Base-by-base conservation (phyloP, 305 asterid genomes). In the Striga hermonthica region DNA sequence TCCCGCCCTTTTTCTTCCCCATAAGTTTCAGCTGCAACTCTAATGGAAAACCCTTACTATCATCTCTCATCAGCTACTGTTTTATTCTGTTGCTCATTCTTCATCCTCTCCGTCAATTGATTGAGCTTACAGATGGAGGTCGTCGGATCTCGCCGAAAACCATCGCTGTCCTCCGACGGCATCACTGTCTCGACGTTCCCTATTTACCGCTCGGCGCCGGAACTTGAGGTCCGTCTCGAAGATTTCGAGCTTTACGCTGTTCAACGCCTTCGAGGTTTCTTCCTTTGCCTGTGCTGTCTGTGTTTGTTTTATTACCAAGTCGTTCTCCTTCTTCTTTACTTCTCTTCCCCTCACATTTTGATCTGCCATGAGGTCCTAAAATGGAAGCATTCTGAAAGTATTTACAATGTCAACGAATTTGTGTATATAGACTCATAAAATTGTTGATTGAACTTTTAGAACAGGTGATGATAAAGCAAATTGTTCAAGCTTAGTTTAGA, bases 221-320 rank as follows among this genome's bases (percentile, higher is more conserved):
- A 76, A 11, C 91, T 90, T 36, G 95, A 93, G 74, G 96, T 90
- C 57, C 78, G 97, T 56, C 89, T 86, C 62, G 96, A 93, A 76
- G 99, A 93, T 62, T 93, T 93, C 67, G 97, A 93, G 88, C 83
- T 83, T 58, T 93, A 75, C 66, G 95, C 99, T 64, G 59, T 93
- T 59, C 83, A 93, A 67, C 91, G 96, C 62, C 93, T 90, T 13
- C 87, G 92, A 85, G 99, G 99, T 87, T 44, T 14, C 12, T 68
- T 11, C 43, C 9, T 53, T n/a, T 62, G 28, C 62, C 1, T 16
- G 10, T 6, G 45, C 14, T 15, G 4, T 39, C 2, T 1, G 66
- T 69, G 10, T 13, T 7, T 50, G 14, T 37, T 7, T 62, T 28
- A 9, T 57, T 56, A 11, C 35, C 28, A 48, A 4, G 11, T 55